Conservation (phyloP, 2,329 filamentous ascomycete genomes). For the Ophioceras dolichostomum region DNA sequence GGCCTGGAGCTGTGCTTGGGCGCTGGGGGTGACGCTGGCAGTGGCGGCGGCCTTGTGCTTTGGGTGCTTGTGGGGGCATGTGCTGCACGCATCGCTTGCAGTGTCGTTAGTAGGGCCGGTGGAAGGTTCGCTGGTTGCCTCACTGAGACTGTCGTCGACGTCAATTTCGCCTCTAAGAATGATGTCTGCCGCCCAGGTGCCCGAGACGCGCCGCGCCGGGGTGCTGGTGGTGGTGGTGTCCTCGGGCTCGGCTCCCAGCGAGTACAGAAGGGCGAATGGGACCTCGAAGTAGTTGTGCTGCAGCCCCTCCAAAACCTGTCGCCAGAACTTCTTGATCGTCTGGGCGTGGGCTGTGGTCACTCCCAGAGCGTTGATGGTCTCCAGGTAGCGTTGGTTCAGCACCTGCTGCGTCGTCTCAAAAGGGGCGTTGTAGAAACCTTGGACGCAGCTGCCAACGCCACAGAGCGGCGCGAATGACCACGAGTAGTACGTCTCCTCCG, state of each 20-base stretch:
- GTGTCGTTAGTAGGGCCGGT: no score
- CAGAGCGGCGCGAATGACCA: constrained; percentile 26
- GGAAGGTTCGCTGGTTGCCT: no score
- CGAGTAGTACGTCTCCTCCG: constrained; percentile 25
- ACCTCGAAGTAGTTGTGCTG: constrained; percentile 22
- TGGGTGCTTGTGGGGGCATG: neutral
- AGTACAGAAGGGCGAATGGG: constrained; percentile 27
- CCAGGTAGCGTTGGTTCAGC: constrained; percentile 18
- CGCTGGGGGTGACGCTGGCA: constrained; percentile 19
- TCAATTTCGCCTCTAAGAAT: no score
- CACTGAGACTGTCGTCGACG: no score
- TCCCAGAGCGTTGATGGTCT: constrained; percentile 20
- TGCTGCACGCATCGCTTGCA: neutral
- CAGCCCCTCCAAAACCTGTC: constrained; percentile 17
- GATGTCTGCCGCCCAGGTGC: no score
- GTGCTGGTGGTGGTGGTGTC: constrained; percentile 21
- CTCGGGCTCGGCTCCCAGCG: constrained; percentile 21
- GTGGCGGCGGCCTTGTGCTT: constrained; percentile 15
- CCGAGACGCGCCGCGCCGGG: no score
- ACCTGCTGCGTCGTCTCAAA: constrained; percentile 23
- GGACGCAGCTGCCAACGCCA: constrained; percentile 19
- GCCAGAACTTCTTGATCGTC: constrained; percentile 22
- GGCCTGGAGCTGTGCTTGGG: no score
- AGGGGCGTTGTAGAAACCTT: constrained; percentile 26
- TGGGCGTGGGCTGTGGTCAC: constrained; percentile 17